Evolutionary conservation across 2,329 filamentous ascomycete genomes (phyloP).

Genomic region (Fusarium decemcellulare): DNA sequence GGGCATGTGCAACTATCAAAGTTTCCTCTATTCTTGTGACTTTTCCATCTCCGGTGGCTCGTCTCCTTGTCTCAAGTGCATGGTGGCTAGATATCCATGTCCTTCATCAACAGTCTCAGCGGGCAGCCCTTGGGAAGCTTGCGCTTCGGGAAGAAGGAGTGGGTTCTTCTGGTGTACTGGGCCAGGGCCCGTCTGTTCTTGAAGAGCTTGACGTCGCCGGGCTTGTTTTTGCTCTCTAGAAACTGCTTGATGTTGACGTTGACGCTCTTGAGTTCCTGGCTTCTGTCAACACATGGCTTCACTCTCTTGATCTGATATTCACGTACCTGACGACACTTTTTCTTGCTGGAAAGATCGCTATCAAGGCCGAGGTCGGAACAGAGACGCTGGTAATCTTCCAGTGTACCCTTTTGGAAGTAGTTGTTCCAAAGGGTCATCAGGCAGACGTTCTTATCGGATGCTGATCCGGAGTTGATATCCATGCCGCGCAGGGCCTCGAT

Average conservation of each 20-base stretch:
- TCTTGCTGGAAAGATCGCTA: slow-evolving; percentile 57
- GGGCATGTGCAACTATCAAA: slow-evolving; percentile 15
- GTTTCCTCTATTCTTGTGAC: background rate
- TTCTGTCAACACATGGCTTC: background rate
- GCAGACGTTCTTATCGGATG: background rate
- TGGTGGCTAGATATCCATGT: slow-evolving; percentile 2
- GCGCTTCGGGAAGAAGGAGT: slow-evolving; percentile 52
- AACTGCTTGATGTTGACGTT: slow-evolving; percentile 67
- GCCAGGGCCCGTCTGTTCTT: slow-evolving; percentile 48
- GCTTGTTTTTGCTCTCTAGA: slow-evolving; percentile 51
- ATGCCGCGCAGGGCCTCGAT: background rate
- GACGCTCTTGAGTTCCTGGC: slow-evolving; percentile 58
- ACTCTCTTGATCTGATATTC: background rate
- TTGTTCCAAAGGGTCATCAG: slow-evolving; percentile 42
- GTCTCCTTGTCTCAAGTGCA: too few relatives aligned
- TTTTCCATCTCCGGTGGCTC: background rate
- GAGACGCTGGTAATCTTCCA: slow-evolving; percentile 62
- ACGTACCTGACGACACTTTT: slow-evolving; percentile 60
- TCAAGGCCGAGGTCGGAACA: slow-evolving; percentile 60
- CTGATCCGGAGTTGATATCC: background rate
- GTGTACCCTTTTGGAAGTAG: slow-evolving; percentile 50
- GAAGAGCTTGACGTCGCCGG: slow-evolving; percentile 51
- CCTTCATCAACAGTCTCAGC: slow-evolving; percentile 43
- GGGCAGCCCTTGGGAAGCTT: slow-evolving; percentile 57
- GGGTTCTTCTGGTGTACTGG: slow-evolving; percentile 19